Conservation (phyloP, 2,329 filamentous ascomycete genomes). For the Diaporthe ampelina region DNA sequence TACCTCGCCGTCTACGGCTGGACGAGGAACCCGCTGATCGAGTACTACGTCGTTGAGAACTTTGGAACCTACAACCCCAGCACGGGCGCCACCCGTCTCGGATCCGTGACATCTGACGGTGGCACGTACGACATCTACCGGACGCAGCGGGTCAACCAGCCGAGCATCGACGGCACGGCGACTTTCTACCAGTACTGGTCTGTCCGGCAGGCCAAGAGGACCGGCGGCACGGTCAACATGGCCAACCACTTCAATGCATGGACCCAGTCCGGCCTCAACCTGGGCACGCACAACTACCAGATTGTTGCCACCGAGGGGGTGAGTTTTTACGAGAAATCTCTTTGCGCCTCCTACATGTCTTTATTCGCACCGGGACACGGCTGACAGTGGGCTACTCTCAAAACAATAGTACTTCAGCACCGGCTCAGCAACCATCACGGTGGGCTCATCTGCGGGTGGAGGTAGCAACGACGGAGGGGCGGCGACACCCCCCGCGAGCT, state of each 20-base stretch:
- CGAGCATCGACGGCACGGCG: constrained; percentile 61
- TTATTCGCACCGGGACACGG: not conserved
- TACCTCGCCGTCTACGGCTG: constrained; percentile 54
- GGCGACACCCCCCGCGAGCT: constrained; percentile 3
- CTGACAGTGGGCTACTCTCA: constrained; percentile 38
- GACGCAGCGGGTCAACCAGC: constrained; percentile 54
- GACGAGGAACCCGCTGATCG: constrained; percentile 55
- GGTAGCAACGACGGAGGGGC: constrained; percentile 30
- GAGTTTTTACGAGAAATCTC: not conserved
- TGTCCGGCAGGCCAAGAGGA: constrained; percentile 61
- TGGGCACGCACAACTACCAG: constrained; percentile 66
- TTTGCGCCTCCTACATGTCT: not conserved
- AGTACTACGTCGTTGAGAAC: constrained; percentile 56
- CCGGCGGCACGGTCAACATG: constrained; percentile 64
- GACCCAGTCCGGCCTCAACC: constrained; percentile 57
- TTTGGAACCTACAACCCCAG: constrained; percentile 60
- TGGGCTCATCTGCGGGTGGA: constrained; percentile 41
- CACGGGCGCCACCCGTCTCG: constrained; percentile 51
- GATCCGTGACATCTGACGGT: constrained; percentile 52
- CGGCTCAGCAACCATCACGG: constrained; percentile 23
- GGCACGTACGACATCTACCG: constrained; percentile 54
- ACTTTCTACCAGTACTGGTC: constrained; percentile 68
- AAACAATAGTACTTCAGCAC: constrained; percentile 42
- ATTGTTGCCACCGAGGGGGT: constrained; percentile 65
- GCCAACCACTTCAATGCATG: constrained; percentile 68